Conservation (phyloP, 495 filamentous ascomycete species). For the Penicillium taxi region DNA sequence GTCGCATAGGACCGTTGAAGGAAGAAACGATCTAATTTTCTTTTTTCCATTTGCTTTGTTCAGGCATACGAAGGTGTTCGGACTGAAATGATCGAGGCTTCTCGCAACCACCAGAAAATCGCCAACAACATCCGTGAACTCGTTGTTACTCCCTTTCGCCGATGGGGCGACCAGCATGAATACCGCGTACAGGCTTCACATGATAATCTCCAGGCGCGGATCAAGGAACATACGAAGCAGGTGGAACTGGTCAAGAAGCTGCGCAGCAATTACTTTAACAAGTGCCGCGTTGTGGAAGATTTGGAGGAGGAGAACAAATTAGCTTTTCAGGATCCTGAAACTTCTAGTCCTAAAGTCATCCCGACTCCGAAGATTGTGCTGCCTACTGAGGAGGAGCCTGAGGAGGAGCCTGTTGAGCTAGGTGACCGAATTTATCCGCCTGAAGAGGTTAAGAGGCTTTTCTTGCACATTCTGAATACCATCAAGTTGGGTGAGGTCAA, state of each 20-base stretch:
- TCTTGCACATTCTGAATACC: conserved; percentile 76
- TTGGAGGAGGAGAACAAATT: conserved; percentile 98
- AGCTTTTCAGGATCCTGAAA: conserved; percentile 80
- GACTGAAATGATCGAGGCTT: conserved; percentile 86
- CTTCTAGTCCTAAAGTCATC: conserved; percentile 41
- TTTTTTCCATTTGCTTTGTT: no score
- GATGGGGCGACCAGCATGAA: conserved; percentile 94
- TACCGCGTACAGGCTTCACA: conserved; percentile 85
- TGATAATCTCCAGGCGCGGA: conserved; percentile 79
- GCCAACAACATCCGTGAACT: conserved; percentile 92
- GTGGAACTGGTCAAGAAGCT: conserved; percentile 84
- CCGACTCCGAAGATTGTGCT: conserved; percentile 55
- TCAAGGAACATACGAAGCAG: conserved; percentile 90
- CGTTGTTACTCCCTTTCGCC: conserved; percentile 84
- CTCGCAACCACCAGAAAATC: conserved; percentile 88
- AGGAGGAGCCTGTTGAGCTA: conserved; percentile 78
- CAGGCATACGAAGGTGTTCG: conserved; percentile 95
- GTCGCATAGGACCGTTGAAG: no score
- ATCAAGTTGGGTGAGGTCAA: conserved; percentile 85
- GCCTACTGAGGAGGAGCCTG: conserved; percentile 48
- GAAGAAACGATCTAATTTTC: not conserved
- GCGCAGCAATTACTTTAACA: conserved; percentile 95
- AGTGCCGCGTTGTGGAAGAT: conserved; percentile 92
- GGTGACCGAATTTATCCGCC: conserved; percentile 79
- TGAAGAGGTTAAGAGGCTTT: conserved; percentile 81